phyloP scores from a whole-genome alignment of 768 basidiomycete species.

The Serendipita vermifera region DNA sequence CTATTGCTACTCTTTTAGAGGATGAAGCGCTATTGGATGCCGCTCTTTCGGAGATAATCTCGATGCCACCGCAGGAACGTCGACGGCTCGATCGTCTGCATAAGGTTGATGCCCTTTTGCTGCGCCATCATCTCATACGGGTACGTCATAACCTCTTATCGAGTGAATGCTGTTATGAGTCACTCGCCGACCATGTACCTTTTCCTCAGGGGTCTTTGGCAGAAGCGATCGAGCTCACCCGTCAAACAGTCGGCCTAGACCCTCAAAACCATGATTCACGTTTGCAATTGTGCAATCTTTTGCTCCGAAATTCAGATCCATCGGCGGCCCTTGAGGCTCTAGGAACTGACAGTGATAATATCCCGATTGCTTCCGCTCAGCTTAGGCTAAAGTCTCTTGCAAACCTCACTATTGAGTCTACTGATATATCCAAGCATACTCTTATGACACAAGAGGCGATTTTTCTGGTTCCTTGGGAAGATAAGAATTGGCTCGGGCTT shows the following conservation, averaged over 20 bases:
- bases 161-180: slow-evolving; percentile 6
- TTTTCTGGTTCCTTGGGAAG: slow-evolving; percentile 38
- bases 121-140: slow-evolving; percentile 60
- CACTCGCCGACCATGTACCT: neutral
- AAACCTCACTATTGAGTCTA: slow-evolving; percentile 17
- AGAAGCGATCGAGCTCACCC: slow-evolving; percentile 40
- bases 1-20: slow-evolving; percentile 38
- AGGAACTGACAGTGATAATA: slow-evolving; percentile 21
- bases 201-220: slow-evolving; percentile 32
- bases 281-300: slow-evolving; percentile 41
- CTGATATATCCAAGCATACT: slow-evolving; percentile 21
- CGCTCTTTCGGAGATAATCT: slow-evolving; percentile 66
- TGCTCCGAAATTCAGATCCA: slow-evolving; percentile 36
- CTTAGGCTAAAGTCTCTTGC: slow-evolving; percentile 42
- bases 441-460: slow-evolving; percentile 49
- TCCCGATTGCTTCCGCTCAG: slow-evolving; percentile 29
- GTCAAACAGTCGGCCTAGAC: slow-evolving; percentile 44
- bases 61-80: slow-evolving; percentile 52
- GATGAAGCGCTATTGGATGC: slow-evolving; percentile 77
- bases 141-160: slow-evolving; percentile 28
- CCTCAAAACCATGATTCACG: slow-evolving; percentile 40
- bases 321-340: slow-evolving; percentile 25
- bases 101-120: slow-evolving; percentile 58
- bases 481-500: slow-evolving; percentile 44
- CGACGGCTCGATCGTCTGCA: slow-evolving; percentile 52